phyloP scores from a whole-genome alignment of 2,329 filamentous ascomycete species.

The Alternaria ethzedia region DNA sequence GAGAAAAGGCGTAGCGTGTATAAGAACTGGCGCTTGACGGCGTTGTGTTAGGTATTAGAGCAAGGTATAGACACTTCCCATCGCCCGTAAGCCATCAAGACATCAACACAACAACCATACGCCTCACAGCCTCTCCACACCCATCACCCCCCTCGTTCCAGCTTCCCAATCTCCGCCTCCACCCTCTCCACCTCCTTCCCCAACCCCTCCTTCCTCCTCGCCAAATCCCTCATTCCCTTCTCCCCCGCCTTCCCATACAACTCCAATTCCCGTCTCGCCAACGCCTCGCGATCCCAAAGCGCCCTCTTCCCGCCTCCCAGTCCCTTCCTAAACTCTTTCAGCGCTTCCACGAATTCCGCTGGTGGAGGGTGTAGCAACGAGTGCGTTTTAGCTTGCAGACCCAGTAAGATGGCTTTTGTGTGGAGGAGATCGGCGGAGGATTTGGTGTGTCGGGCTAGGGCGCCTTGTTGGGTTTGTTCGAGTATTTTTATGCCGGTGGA shows the following conservation, averaged over 20 bases:
- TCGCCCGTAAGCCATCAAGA: too few species aligned
- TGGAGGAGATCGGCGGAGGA: conserved; percentile 53
- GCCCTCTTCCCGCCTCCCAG: conserved; percentile 37
- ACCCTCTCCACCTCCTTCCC: conserved; percentile 28
- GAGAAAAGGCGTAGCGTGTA: too few species aligned
- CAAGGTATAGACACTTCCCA: too few species aligned
- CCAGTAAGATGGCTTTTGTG: conserved; percentile 51
- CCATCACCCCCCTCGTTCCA: neutral
- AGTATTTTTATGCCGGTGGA: conserved; percentile 51
- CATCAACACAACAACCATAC: too few species aligned
- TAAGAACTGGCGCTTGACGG: too few species aligned
- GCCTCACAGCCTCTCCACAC: too few species aligned
- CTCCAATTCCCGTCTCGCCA: conserved; percentile 44
- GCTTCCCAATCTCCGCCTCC: conserved; percentile 3
- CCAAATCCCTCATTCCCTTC: conserved; percentile 49
- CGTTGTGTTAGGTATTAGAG: too few species aligned
- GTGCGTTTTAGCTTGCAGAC: conserved; percentile 49
- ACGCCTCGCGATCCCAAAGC: conserved; percentile 40
- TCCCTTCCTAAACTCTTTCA: conserved; percentile 41
- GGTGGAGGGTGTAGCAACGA: conserved; percentile 36
- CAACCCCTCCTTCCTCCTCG: conserved; percentile 43
- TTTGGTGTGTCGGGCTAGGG: conserved; percentile 49
- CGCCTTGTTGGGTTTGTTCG: conserved; percentile 57
- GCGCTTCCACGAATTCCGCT: conserved; percentile 30
- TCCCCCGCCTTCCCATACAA: conserved; percentile 45